Base-by-base conservation (phyloP, 2,329 filamentous ascomycete species). In the Arthrobotrys megalospora region DNA sequence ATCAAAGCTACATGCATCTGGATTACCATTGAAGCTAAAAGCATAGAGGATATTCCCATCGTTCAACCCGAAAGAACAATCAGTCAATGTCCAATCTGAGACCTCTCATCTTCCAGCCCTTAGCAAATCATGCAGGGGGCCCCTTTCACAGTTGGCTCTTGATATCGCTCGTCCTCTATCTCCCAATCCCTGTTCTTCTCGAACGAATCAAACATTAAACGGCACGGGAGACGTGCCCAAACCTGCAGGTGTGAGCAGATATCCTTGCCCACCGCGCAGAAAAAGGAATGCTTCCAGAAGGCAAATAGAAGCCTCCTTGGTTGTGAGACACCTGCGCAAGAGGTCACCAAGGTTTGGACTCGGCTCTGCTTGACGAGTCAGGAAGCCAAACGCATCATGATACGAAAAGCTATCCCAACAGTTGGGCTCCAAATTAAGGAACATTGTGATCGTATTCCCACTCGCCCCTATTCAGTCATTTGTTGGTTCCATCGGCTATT, bases 201-300 rank as follows among this genome's bases (percentile, higher is more conserved):
- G 75, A 78, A 72, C 75, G 75, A 78, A 78, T 72, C 67, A 78
- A 72, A 76, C 47, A 55, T 64, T 68, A 77, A 58, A 62, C 63
- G 62, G 60, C 75, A 78, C 75, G 75, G 75, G 62, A 78, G 62
- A 78, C 68, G 50, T 58, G 38, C 67, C 75, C 52, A 72, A 78
- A 72, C 52, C 67, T 70, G 75, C 75, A 78, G 67, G 75, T 78
- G 75, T 62, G 60, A 78, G 50, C n/a, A 58, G 10, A 38, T 53
- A 73, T 48, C 69, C 69, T 48, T 60, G 69, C 41, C 14, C 4
- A 21, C 24, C 24, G 12, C 66, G 48, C 72, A 66, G 67, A 72
- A 78, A 72, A 68, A 65, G 75, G 75, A 71, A 78, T 78, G 75
- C 75, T 78, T 78, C 75, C 75, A 78, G 75, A 78, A 78, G 75